Percentiles rank a stretch among this genome's conserved stretches.
Conservation (phyloP, 805 yeast species). For the Naumovozyma castellii region DNA sequence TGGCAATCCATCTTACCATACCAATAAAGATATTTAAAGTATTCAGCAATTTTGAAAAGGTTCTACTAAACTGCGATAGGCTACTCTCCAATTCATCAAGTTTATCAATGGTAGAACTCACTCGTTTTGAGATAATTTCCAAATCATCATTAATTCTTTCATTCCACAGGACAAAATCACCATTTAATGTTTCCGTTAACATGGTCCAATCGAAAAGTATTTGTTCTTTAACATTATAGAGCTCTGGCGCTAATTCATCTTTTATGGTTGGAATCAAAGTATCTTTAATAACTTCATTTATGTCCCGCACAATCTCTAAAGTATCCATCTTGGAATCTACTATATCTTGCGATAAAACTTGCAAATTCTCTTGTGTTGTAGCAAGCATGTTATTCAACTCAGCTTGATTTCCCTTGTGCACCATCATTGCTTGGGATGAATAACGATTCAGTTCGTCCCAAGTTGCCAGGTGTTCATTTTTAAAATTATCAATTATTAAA, state of each 20-base stretch:
- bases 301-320: constrained; percentile 4
- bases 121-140: constrained; percentile 6
- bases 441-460: not conserved
- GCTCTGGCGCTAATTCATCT: constrained; percentile 17
- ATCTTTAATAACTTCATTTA: constrained; percentile 7
- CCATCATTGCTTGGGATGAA: not conserved
- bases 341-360: constrained; percentile 3
- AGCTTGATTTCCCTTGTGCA: not conserved
- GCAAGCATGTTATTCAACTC: not conserved
- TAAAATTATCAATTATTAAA: not conserved
- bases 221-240: constrained; percentile 27
- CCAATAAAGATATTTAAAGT: too few species aligned
- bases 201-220: constrained; percentile 9
- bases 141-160: constrained; percentile 9
- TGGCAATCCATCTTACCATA: not conserved
- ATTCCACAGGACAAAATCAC: constrained; percentile 14
- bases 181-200: constrained; percentile 5
- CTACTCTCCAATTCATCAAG: constrained; percentile 1
- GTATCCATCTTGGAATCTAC: not conserved
- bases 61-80: not conserved
- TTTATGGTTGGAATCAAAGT: constrained; percentile 3
- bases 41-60: not conserved
- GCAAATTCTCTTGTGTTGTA: constrained; percentile 6
- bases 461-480: not conserved
- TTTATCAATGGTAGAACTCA: constrained; percentile 6